Evolutionary conservation across 2,329 filamentous ascomycete genomes (phyloP), one percentile per base, ranked within the genome.

Genomic region (Plectosphaerella plurivora): DNA sequence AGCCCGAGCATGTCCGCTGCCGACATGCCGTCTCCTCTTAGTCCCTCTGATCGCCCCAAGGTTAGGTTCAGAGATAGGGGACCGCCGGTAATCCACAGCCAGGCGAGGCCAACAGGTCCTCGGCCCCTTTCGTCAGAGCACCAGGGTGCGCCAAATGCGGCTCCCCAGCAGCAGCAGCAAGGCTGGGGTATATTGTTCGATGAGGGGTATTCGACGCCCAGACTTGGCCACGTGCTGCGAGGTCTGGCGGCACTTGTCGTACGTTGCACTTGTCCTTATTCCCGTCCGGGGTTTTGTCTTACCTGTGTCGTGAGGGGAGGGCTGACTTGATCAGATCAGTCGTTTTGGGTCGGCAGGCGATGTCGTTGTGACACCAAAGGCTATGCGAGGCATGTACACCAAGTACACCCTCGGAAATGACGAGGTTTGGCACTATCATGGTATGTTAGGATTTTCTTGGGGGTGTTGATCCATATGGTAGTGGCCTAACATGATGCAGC

Each of bases 161-260:
- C 36, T 15, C 22, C 22, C 5, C 22, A 22, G 15, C 81, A 83
- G 54, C 65, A 77, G 22, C 55, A 84, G 80, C 1, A 79, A 63
- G 85, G 86, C 63, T 96, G 91, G 91, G 87, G 89, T 6, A 76
- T 75, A 10, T 67, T 96, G 3, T 95, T 95, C 63, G 83, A 88
- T 46, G 75, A 84, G 25, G 87, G 86, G 0, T 77, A 79, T 52
- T 83, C 88, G 1, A 92, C 89, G 0, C 68, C 76, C 47, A 77
- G 89, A 49, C 75, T 93, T 15, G 81, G 81, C 0, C 82, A 91
- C 57, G 84, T 94, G 39, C 71, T 95, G 47, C 77, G 84, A 51
- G 89, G 89, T 0, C 73, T 96, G 52, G 89, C 89, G 12, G 76
- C 83, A 51, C 86, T 91, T 64, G 72, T 96, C 61, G 88, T 91